Evolutionary conservation across 2,329 filamentous ascomycete species (phyloP), one percentile per base, ranked within the genome.

Genomic region (Emericellopsis cladophorae): DNA sequence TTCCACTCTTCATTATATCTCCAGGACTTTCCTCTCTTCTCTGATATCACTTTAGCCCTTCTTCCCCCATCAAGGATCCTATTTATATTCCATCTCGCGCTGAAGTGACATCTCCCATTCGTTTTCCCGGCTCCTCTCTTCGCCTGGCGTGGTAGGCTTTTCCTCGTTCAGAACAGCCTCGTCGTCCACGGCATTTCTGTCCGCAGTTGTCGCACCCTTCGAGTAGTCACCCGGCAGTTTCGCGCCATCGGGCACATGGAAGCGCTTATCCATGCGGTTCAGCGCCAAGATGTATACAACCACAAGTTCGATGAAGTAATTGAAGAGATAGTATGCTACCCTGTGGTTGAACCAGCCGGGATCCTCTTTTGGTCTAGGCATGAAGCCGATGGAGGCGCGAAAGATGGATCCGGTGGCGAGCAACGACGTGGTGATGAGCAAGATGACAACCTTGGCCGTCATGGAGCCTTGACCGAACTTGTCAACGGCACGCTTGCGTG

Each of bases 301-400:
- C 21, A 82, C 54, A 33, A 89, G 63, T 59, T 94, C 88, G 31
- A 89, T 67, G 14, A 64, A 65, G 54, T 84, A 93, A 61, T 85
- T 84, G 65, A 92, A 84, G 53, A 78, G 62, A 63, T 92, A 94
- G 65, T 87, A 94, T 51, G 74, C 76, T 2, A 78, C 73, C 55
- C 81, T 84, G 52, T 65, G 65, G 51, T 86, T 73, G 55, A 80
- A 90, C 72, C 79, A 84, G 5, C 79, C 79, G 2, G 83, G 77
- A 43, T 75, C 34, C 10, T 36, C 63, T 42, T 52, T 50, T 4
- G 67, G 74, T 23, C 68, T 70, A 1, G 65, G 53, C 42, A 66
- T 65, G 58, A 70, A 86, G 23, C 54, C 62, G 1, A 72, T 74
- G 14, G 70, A 81, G 24, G 74, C 66, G 31, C 85, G 74, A 62